Conservation (phyloP, 257 asterid genomes). For the Phtheirospermum japonicum region DNA sequence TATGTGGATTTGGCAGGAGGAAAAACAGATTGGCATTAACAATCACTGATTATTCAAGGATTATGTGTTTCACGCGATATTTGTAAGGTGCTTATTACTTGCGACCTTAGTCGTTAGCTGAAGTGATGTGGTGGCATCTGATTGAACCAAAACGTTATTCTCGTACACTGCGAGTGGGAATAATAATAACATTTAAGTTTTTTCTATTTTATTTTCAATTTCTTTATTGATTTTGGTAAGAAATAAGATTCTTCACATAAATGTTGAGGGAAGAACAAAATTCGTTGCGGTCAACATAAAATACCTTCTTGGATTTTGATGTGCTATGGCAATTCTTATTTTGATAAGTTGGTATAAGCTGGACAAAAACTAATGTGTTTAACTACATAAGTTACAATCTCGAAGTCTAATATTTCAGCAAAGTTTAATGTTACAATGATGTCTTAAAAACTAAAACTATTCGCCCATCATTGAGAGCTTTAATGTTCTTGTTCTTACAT, state of each 20-base stretch:
- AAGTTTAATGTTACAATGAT: no score
- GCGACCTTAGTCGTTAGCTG: conserved; percentile 27
- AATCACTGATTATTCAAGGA: conserved; percentile 32
- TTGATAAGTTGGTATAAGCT: conserved; percentile 4
- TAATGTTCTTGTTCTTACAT: no score
- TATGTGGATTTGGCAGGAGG: conserved; percentile 35
- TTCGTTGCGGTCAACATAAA: conserved; percentile 20
- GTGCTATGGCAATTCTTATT: conserved; percentile 13
- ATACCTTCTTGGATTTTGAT: conserved; percentile 23
- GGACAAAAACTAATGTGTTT: no score
- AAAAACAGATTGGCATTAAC: conserved; percentile 37
- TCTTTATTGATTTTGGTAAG: conserved; percentile 18
- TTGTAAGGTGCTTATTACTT: neutral
- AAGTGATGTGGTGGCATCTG: conserved; percentile 19
- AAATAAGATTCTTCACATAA: conserved; percentile 29
- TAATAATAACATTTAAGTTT: neutral
- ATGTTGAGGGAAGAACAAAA: conserved; percentile 40
- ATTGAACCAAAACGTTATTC: conserved; percentile 1
- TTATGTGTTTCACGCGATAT: conserved; percentile 14
- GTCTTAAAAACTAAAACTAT: no score
- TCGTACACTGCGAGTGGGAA: conserved; percentile 24
- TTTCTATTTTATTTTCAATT: conserved; percentile 15
- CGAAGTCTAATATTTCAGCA: no score
- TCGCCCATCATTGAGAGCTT: no score
- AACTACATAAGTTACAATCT: no score